phyloP scores from a whole-genome alignment of 176 grass and related monocot genomes.

The Rhynchospora breviuscula region DNA sequence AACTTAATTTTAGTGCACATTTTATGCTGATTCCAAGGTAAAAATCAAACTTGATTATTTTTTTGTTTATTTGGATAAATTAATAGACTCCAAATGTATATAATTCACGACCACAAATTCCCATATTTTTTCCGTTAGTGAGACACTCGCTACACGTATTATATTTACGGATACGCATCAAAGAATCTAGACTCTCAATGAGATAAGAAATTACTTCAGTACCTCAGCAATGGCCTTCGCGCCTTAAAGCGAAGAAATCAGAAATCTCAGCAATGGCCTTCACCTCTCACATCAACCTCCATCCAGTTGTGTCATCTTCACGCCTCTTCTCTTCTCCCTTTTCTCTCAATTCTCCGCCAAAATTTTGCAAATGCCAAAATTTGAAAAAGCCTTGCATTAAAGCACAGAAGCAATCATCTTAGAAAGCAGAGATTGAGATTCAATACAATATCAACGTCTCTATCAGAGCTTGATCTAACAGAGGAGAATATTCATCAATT shows the following conservation, averaged over 20 bases:
- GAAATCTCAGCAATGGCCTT: constrained; percentile 28
- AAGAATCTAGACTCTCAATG: background rate
- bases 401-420: background rate
- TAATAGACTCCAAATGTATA: too few species aligned
- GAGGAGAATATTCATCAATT: constrained; percentile 75
- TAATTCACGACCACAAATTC: too few species aligned
- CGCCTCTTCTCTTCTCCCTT: background rate
- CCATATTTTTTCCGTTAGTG: too few species aligned
- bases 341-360: background rate
- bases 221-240: background rate
- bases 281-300: background rate
- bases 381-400: background rate
- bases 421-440: constrained; percentile 4
- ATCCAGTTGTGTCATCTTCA: background rate
- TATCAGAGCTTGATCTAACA: constrained; percentile 74
- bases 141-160: too few species aligned
- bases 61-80: too few species aligned
- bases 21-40: too few species aligned
- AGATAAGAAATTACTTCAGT: background rate
- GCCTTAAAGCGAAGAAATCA: background rate
- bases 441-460: constrained; percentile 24
- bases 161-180: background rate
- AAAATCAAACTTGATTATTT: too few species aligned
- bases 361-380: background rate
- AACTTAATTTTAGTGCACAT: too few species aligned